A percentile compares a stretch with the other conserved stretches of the same genome.
These are phyloP conservation scores for Suillus bovinus DNA, from an alignment of 768 basidiomycete genomes.

Conservation along the genomic window DNA sequence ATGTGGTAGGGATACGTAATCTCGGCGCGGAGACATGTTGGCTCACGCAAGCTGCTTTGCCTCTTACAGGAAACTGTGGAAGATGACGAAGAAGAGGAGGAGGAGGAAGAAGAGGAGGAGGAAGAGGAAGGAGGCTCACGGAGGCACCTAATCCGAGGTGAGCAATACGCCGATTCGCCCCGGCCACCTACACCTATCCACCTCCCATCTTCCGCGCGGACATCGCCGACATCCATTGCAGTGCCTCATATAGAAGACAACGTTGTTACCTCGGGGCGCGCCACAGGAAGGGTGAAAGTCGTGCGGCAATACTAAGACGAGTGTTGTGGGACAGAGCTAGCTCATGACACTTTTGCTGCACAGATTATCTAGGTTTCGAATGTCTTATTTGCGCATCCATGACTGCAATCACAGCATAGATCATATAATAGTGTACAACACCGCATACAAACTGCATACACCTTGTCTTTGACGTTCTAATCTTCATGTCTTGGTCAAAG, in stretches of 20 bases:
- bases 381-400: conserved; percentile 19
- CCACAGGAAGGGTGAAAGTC: conserved; percentile 49
- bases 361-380: conserved; percentile 24
- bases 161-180: conserved; percentile 38
- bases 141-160: conserved; percentile 35
- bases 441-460: not conserved
- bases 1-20: conserved; percentile 52
- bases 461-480: not conserved
- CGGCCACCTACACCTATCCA: conserved; percentile 41
- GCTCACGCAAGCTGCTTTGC: conserved; percentile 15
- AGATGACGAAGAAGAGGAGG: conserved; percentile 55
- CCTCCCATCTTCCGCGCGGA: conserved; percentile 46
- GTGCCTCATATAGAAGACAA: conserved; percentile 45
- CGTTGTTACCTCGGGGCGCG: conserved; percentile 23
- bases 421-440: conserved; percentile 11
- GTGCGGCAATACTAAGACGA: conserved; percentile 43
- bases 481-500: not conserved
- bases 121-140: conserved; percentile 27
- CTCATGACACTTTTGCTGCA: conserved; percentile 4
- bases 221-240: conserved; percentile 52
- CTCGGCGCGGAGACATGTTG: not conserved
- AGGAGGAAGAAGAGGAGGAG: conserved; percentile 52
- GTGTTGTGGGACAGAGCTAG: not conserved
- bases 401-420: conserved; percentile 8
- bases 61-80: conserved; percentile 49